Percentiles rank a stretch among this genome's conserved stretches.
These are phyloP conservation scores for Thymus quinquecostatus DNA, from an alignment of 257 asterid genomes.

Conservation along the genomic window DNA sequence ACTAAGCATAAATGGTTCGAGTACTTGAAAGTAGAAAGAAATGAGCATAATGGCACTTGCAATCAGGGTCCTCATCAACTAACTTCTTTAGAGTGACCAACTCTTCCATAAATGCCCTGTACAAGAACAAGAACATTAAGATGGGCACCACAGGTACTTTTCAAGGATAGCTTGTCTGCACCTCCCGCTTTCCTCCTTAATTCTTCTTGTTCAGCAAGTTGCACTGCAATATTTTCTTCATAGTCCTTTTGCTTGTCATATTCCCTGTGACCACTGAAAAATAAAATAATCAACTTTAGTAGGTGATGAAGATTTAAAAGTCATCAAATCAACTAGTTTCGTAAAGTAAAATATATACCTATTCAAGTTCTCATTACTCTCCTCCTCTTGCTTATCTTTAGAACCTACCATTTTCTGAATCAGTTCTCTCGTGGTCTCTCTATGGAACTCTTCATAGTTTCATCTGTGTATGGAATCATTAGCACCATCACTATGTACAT, in stretches of 20 bases:
- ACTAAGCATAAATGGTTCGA: too few relatives aligned
- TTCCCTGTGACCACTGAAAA: slow-evolving; percentile 57
- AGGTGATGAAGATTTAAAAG: slow-evolving; percentile 8
- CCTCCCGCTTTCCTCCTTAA: slow-evolving; percentile 95
- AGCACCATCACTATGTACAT: slow-evolving; percentile 49
- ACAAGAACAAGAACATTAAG: too few relatives aligned
- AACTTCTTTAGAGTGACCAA: too few relatives aligned
- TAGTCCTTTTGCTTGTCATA: slow-evolving; percentile 73
- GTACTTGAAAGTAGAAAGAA: too few relatives aligned
- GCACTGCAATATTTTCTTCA: slow-evolving; percentile 68
- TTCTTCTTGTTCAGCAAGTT: slow-evolving; percentile 86
- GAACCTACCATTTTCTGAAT: slow-evolving; percentile 35
- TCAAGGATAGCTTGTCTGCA: slow-evolving; percentile 87
- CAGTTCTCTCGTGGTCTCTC: slow-evolving; percentile 45
- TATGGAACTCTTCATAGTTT: slow-evolving; percentile 47
- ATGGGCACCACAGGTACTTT: slow-evolving; percentile 43
- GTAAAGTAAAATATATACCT: slow-evolving; percentile 51
- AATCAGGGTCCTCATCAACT: too few relatives aligned
- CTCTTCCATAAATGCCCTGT: too few relatives aligned
- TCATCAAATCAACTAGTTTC: slow-evolving; percentile 8
- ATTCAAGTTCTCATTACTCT: slow-evolving; percentile 35
- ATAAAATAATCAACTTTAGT: slow-evolving; percentile 13
- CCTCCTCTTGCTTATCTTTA: slow-evolving; percentile 39
- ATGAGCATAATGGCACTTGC: too few relatives aligned
- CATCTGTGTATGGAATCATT: slow-evolving; percentile 56